phyloP scores from a whole-genome alignment of 164 flowering plant species.

The Aristolochia californica region DNA sequence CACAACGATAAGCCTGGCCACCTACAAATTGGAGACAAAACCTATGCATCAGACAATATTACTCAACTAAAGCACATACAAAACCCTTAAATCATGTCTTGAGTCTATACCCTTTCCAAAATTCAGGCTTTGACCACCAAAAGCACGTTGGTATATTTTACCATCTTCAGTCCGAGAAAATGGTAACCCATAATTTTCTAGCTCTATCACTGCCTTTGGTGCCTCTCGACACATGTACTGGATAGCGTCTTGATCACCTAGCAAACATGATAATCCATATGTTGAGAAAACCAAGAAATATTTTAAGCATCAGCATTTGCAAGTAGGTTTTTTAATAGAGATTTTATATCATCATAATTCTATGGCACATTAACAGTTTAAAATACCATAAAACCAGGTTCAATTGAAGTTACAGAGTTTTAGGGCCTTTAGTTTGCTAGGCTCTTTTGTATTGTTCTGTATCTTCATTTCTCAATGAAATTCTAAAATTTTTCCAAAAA shows the following conservation, averaged over 20 bases:
- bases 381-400: background rate
- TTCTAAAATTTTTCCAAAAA: no score
- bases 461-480: no score
- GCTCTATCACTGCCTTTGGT: slow-evolving; percentile 97
- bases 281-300: background rate
- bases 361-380: background rate
- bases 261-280: background rate
- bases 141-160: slow-evolving; percentile 93
- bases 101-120: slow-evolving; percentile 76
- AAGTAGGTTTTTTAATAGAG: background rate
- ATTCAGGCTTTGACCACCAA: slow-evolving; percentile 95
- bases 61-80: no score
- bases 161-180: slow-evolving; percentile 99
- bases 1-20: slow-evolving; percentile 99
- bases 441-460: no score
- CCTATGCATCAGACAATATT: no score
- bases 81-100: no score
- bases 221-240: slow-evolving; percentile 99
- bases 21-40: slow-evolving; percentile 28
- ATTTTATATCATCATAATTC: background rate
- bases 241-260: slow-evolving; percentile 98
- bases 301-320: no score
- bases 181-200: slow-evolving; percentile 94
- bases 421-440: no score
- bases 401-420: background rate